Percentiles rank a stretch among this genome's conserved stretches.
Evolutionary conservation across 2,329 filamentous ascomycete genomes (phyloP).

Genomic region (Scedosporium dehoogii): DNA sequence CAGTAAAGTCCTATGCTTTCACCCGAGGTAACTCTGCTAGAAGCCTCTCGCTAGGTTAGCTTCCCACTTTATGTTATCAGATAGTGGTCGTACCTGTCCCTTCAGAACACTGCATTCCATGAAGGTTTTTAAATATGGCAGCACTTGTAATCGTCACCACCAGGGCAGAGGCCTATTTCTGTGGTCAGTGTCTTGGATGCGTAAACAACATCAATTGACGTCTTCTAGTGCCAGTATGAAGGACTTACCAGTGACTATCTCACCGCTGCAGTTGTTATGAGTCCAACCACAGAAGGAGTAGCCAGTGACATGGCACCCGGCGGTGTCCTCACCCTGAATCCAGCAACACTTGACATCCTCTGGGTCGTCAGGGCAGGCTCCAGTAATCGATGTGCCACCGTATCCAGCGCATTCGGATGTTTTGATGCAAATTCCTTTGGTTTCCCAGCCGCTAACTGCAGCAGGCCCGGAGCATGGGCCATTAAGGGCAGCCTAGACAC

Average conservation of each 20-base stretch:
- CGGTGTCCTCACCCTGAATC: background rate
- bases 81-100: too few relatives aligned
- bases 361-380: slow-evolving; percentile 5
- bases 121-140: background rate
- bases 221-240: too few relatives aligned
- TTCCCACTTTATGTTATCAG: too few relatives aligned
- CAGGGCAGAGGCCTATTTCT: slow-evolving; percentile 4
- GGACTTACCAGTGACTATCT: background rate
- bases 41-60: too few relatives aligned
- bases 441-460: slow-evolving; percentile 3
- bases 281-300: slow-evolving; percentile 6
- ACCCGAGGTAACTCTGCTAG: too few relatives aligned
- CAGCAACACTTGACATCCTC: slow-evolving; percentile 8
- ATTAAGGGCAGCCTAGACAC: slow-evolving; percentile 3
- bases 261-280: background rate
- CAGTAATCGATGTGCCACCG: background rate
- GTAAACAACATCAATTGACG: background rate
- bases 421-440: slow-evolving; percentile 6
- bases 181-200: too few relatives aligned
- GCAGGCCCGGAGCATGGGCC: slow-evolving; percentile 5
- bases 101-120: too few relatives aligned
- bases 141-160: slow-evolving; percentile 5
- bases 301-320: background rate
- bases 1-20: too few relatives aligned
- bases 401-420: slow-evolving; percentile 4